phyloP scores from a whole-genome alignment of 2,329 filamentous ascomycete genomes.

The Chaetomiaceae sp. region DNA sequence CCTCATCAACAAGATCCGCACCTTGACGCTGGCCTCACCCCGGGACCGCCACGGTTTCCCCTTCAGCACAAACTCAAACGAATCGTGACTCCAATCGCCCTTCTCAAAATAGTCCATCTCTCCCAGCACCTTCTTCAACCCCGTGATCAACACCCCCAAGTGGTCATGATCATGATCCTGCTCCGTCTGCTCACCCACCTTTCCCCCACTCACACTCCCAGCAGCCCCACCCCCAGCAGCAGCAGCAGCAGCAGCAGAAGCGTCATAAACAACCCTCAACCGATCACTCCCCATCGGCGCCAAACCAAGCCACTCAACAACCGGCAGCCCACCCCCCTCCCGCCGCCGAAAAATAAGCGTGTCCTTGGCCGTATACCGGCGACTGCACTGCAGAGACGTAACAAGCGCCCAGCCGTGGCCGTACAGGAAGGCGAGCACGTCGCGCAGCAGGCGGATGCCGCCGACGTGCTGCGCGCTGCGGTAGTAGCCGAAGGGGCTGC shows the following conservation, averaged over 20 bases:
- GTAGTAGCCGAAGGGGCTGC: constrained; percentile 19
- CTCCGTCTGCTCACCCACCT: no score
- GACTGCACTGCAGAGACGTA: constrained; percentile 14
- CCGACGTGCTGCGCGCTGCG: constrained; percentile 16
- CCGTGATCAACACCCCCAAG: constrained; percentile 11
- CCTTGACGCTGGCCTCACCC: constrained; percentile 15
- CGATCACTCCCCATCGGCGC: constrained; percentile 5
- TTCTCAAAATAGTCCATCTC: constrained; percentile 13
- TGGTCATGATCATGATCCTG: constrained; percentile 8
- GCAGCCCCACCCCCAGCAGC: not conserved
- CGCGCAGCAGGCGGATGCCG: constrained; percentile 22
- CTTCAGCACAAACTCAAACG: constrained; percentile 24
- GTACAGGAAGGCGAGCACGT: constrained; percentile 24
- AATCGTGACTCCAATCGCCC: constrained; percentile 20
- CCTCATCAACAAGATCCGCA: constrained; percentile 19
- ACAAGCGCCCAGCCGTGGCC: constrained; percentile 19
- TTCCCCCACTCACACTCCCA: no score
- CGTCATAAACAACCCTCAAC: constrained; percentile 20
- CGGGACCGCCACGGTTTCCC: constrained; percentile 19
- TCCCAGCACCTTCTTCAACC: constrained; percentile 14
- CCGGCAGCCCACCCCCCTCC: not conserved
- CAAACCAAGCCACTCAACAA: constrained; percentile 20
- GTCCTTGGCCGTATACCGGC: constrained; percentile 21
- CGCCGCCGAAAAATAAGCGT: constrained; percentile 19
- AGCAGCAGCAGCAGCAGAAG: no score